A percentile compares a stretch with the other conserved stretches of the same genome.
These are phyloP conservation scores for Trichoderma sp. DNA, from an alignment of 2,329 filamentous ascomycete species.

Conservation along the genomic window DNA sequence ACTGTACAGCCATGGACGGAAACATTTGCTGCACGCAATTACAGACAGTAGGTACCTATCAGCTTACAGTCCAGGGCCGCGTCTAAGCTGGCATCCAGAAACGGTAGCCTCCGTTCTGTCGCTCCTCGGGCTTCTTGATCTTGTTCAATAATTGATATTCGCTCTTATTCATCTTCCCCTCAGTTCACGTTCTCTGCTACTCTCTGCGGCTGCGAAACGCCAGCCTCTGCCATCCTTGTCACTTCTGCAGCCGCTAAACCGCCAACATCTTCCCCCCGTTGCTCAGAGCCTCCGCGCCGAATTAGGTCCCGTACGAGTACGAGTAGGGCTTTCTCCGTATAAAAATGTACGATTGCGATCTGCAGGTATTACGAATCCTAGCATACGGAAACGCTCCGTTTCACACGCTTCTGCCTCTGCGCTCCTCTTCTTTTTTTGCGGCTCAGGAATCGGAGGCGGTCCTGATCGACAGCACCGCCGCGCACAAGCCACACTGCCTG, in stretches of 20 bases:
- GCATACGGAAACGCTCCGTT: background rate
- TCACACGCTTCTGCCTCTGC: background rate
- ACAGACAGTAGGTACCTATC: background rate
- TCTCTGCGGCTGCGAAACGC: background rate
- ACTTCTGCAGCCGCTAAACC: background rate
- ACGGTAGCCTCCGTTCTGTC: background rate
- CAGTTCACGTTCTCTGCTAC: background rate
- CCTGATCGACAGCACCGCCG: conserved; percentile 1
- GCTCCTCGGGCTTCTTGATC: too few species aligned
- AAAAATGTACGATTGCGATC: background rate
- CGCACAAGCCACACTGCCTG: background rate
- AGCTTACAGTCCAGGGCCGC: background rate
- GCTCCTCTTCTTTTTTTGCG: background rate
- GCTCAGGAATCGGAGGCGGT: background rate
- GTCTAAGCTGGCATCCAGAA: background rate
- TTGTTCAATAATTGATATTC: too few species aligned
- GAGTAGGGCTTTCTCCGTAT: background rate
- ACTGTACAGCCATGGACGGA: background rate
- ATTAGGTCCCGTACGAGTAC: background rate
- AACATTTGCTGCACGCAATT: background rate
- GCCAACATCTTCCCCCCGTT: background rate
- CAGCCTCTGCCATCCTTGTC: background rate
- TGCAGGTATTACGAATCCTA: background rate
- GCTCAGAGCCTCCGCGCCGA: background rate
- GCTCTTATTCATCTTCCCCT: background rate